Evolutionary conservation across 306 rosid genomes (phyloP).

Genomic region (Macrotyloma uniflorum): DNA sequence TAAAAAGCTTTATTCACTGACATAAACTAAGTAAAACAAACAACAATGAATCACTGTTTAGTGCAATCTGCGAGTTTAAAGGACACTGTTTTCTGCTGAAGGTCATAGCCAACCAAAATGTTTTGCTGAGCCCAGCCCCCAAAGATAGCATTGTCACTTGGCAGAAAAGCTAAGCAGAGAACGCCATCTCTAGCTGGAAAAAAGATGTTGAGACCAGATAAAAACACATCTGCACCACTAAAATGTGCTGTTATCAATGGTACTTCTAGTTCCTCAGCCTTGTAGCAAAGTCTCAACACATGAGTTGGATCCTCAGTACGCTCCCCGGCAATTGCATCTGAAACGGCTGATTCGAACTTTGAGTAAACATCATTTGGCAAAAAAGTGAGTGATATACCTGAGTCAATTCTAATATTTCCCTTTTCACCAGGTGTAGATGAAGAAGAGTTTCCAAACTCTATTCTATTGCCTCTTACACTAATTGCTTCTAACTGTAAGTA

Average conservation of each 20-base stretch:
- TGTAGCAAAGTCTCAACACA: constrained; percentile 30
- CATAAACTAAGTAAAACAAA: too few species aligned
- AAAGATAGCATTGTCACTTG: too few species aligned
- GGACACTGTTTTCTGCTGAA: too few species aligned
- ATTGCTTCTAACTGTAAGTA: constrained; percentile 3
- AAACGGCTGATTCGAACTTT: constrained; percentile 27
- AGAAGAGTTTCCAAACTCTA: neutral
- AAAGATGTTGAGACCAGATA: constrained; percentile 43
- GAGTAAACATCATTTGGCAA: constrained; percentile 35
- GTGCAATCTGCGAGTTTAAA: too few species aligned
- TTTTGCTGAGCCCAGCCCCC: too few species aligned
- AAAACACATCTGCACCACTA: constrained; percentile 36
- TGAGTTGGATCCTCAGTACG: neutral
- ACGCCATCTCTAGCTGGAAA: neutral
- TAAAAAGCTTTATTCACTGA: too few species aligned
- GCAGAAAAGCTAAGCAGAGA: too few species aligned
- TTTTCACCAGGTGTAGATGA: accelerated
- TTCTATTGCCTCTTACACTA: neutral
- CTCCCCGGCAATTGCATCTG: neutral
- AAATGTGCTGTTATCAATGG: constrained; percentile 48
- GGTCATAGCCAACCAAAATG: too few species aligned
- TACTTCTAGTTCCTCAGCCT: neutral
- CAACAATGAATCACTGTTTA: too few species aligned
- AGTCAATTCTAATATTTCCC: constrained; percentile 45
- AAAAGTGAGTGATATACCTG: constrained; percentile 31